Conservation (phyloP, 768 basidiomycete genomes). For the Kwoniella botswanensis region DNA sequence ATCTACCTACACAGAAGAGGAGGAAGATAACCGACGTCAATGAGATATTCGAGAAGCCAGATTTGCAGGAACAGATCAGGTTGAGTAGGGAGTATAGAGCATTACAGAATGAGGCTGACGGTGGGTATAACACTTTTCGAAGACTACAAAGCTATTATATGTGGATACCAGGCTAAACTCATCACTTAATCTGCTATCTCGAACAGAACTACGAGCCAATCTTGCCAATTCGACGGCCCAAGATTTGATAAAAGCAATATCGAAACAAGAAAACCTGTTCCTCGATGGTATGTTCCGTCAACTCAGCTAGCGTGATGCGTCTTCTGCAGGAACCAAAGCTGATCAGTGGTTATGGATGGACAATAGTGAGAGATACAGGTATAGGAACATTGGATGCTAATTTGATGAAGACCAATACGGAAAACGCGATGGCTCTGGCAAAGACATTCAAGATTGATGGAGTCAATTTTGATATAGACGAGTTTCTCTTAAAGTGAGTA, state of each 20-base stretch:
- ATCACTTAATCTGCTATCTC: not conserved
- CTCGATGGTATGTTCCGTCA: conserved; percentile 19
- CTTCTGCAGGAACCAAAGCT: conserved; percentile 1
- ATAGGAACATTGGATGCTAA: conserved; percentile 90
- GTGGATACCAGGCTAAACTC: not conserved
- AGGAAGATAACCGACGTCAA: conserved; percentile 27
- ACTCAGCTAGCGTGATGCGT: not conserved
- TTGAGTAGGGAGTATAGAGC: conserved; percentile 33
- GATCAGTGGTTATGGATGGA: not conserved
- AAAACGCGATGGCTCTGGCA: conserved; percentile 82
- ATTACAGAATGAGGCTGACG: conserved; percentile 40
- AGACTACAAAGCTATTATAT: not conserved
- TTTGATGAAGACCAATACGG: conserved; percentile 75
- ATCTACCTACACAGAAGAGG: conserved; percentile 11
- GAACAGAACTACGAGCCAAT: conserved; percentile 36
- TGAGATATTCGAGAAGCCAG: conserved; percentile 34
- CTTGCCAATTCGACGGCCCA: conserved; percentile 29
- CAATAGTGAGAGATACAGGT: conserved; percentile 67
- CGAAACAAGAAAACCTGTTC: conserved; percentile 31
- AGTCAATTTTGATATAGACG: conserved; percentile 88
- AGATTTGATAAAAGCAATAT: conserved; percentile 24
- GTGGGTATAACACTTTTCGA: conserved; percentile 25
- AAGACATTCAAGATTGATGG: conserved; percentile 85
- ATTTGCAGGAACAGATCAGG: conserved; percentile 33
- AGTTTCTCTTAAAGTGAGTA: conserved; percentile 67